Percentiles rank a stretch among this genome's conserved stretches.
Conservation (phyloP, 495 filamentous ascomycete species). For the Neurospora hispaniola region DNA sequence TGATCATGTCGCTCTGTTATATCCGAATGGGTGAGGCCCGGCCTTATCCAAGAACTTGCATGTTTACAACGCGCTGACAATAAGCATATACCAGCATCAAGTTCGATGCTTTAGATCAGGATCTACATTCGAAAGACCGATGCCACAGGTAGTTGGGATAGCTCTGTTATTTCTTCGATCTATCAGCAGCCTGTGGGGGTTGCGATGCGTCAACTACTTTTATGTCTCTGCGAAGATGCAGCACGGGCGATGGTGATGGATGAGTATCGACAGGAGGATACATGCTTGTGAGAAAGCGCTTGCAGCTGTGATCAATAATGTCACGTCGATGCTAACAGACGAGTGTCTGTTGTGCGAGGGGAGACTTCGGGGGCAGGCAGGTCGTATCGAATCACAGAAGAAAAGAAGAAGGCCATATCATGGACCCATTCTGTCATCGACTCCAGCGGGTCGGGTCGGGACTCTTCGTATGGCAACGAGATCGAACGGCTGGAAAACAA, state of each 20-base stretch:
- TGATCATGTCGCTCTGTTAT: background rate
- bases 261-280: background rate
- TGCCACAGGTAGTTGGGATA: background rate
- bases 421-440: background rate
- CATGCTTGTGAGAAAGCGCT: background rate
- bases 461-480: background rate
- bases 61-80: background rate
- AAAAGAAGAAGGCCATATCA: background rate
- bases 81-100: background rate
- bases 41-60: background rate
- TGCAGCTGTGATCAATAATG: background rate
- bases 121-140: background rate
- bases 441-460: background rate
- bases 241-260: background rate
- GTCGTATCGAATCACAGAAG: background rate
- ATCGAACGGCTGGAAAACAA: background rate
- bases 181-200: background rate
- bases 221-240: background rate
- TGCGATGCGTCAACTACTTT: background rate
- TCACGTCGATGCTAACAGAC: background rate
- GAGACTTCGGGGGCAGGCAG: background rate
- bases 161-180: background rate
- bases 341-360: background rate
- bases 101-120: background rate
- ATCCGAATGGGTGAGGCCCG: background rate